Conservation (phyloP, 2,329 filamentous ascomycete species). For the Penicillium hesseltinei region DNA sequence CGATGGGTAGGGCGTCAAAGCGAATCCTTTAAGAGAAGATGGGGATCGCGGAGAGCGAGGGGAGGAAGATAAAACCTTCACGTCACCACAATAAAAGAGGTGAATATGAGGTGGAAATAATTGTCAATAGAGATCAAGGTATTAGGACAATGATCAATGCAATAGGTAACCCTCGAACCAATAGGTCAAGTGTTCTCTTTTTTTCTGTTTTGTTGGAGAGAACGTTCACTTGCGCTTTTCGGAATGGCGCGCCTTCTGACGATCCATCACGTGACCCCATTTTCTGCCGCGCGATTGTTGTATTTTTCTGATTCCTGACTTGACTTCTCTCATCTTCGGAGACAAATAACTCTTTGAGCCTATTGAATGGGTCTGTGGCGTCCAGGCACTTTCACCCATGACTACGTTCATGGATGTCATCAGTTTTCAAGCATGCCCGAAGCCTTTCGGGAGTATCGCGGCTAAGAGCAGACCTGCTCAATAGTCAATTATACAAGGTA, state of each 20-base stretch:
- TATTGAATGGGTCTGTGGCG: slow-evolving; percentile 14
- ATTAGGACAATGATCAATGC: slow-evolving; percentile 6
- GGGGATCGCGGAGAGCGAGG: slow-evolving; percentile 29
- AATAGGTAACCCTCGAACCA: slow-evolving; percentile 5
- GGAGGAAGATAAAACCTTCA: slow-evolving; percentile 1
- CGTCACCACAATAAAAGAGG: slow-evolving; percentile 3
- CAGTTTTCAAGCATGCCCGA: slow-evolving; percentile 39
- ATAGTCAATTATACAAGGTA: slow-evolving; percentile 25
- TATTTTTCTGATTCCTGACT: slow-evolving; percentile 7
- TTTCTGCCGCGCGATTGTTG: slow-evolving; percentile 26
- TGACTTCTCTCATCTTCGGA: slow-evolving; percentile 4
- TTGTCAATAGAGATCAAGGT: background rate
- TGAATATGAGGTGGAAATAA: background rate
- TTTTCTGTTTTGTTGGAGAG: slow-evolving; percentile 4
- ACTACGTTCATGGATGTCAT: slow-evolving; percentile 45
- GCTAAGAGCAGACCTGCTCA: slow-evolving; percentile 35
- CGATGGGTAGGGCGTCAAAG: slow-evolving; percentile 27
- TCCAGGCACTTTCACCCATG: slow-evolving; percentile 22
- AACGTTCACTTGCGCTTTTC: slow-evolving; percentile 26
- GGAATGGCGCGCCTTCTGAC: slow-evolving; percentile 34
- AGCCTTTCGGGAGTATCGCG: slow-evolving; percentile 38
- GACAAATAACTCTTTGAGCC: slow-evolving; percentile 2
- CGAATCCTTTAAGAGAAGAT: slow-evolving; percentile 25
- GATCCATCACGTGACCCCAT: slow-evolving; percentile 34
- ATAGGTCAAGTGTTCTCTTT: background rate